Base-by-base conservation (phyloP, 768 basidiomycete species). In the Mycena kentingensis region DNA sequence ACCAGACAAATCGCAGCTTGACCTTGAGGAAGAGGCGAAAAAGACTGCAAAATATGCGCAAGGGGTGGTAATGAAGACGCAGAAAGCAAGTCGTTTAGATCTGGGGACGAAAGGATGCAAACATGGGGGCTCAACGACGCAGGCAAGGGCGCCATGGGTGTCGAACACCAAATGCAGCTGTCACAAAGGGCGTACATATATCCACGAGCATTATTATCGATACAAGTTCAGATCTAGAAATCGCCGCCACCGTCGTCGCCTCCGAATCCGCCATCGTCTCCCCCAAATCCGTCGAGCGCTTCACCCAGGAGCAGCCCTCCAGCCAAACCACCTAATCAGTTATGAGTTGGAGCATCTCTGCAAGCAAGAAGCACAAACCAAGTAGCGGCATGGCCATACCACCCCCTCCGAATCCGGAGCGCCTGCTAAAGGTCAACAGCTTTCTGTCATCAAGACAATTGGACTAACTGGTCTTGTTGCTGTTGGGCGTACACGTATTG, bases 1-100 rank as follows among this genome's bases (percentile, higher is more conserved):
- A 38, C 25, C 41, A 43, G 8, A 15, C 21, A 22, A 46, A 46
- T 41, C 36, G 38, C 59, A 21, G 65, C 68, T 43, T 67, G 38
- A 88, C 90, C 88, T 77, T 90, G 84, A 0, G 88, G 84, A 45
- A 93, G 73, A 11, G 91, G 91, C 2, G 89, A 88, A 62, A 93
- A 93, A 3, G 88, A 90, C 66, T 93, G 90, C 25, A 93, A 76
- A 51, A 93, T 81, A 60, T 86, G 77, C 28, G 83, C 81, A 13
- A 93, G 71, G 15, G 85, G 75, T 2, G 91, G 91, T 16, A 93
- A 70, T 1, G 80, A 79, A 8, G 83, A 77, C 2, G 74, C 63
- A 25, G 73, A 68, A 39, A 93, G 70, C 29, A 90, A 75, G 28
- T 82, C 76, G 43, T 72, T 68, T 27, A 93, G 79, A 70, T 93